These are phyloP conservation scores for Xylaria venustula DNA, from an alignment of 495 filamentous ascomycete genomes.

Conservation along the genomic window DNA sequence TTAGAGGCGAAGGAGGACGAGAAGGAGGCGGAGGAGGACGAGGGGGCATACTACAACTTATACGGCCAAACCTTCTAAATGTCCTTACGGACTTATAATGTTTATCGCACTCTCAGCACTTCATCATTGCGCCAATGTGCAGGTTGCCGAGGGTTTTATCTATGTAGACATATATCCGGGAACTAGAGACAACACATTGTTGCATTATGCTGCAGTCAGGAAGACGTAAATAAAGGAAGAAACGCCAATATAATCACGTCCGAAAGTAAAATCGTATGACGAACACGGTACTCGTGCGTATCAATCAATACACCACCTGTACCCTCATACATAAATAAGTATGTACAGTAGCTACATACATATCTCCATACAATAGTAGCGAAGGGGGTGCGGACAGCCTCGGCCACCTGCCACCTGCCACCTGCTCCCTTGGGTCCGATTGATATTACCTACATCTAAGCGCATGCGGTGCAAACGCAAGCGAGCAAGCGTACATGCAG, in stretches of 20 bases:
- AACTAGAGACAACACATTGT: too few relatives aligned
- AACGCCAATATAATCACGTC: background rate
- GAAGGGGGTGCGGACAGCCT: background rate
- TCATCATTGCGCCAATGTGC: too few relatives aligned
- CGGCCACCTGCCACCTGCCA: background rate
- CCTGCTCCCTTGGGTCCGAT: background rate
- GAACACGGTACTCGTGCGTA: background rate
- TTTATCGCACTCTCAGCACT: too few relatives aligned
- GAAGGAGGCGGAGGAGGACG: too few relatives aligned
- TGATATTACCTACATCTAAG: background rate
- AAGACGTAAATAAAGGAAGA: background rate
- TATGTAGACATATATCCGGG: too few relatives aligned
- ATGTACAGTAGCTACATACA: background rate
- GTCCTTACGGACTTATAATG: too few relatives aligned
- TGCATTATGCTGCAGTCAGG: too few relatives aligned
- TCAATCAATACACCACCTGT: background rate
- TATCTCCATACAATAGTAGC: background rate
- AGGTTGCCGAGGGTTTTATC: too few relatives aligned
- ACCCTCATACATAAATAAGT: background rate
- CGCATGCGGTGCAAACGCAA: background rate
- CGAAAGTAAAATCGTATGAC: background rate
- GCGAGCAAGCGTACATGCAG: background rate
- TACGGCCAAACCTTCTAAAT: too few relatives aligned
- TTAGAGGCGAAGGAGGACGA: background rate
- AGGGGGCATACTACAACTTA: too few relatives aligned